Evolutionary conservation across 305 asterid species (phyloP).

Genomic region (Rubia tinctorum): DNA sequence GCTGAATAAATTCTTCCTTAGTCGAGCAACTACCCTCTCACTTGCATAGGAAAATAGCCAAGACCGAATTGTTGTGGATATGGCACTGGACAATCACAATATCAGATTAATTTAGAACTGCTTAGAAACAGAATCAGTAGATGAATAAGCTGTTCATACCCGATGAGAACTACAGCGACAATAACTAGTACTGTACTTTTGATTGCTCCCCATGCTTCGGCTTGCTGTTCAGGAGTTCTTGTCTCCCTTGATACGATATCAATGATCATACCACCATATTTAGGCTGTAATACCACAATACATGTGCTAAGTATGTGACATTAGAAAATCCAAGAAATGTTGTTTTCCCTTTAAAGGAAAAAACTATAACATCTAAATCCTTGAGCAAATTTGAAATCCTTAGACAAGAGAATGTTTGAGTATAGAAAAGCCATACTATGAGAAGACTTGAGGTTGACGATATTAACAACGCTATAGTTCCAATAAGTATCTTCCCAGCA

Average conservation of each 20-base stretch:
- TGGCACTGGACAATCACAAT: slow-evolving; percentile 46
- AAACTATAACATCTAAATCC: neutral
- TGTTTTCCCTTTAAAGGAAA: neutral
- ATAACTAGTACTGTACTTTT: slow-evolving; percentile 58
- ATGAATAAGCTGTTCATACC: slow-evolving; percentile 38
- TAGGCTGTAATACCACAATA: slow-evolving; percentile 52
- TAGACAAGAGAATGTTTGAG: neutral
- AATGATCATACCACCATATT: slow-evolving; percentile 74
- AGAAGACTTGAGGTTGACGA: slow-evolving; percentile 72
- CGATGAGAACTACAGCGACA: slow-evolving; percentile 52
- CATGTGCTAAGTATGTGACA: slow-evolving; percentile 5
- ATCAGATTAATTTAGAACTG: slow-evolving; percentile 3
- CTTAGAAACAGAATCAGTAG: neutral
- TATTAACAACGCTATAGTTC: slow-evolving; percentile 67
- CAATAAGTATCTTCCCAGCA: slow-evolving; percentile 59
- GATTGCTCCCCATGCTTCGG: slow-evolving; percentile 61
- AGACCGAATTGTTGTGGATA: slow-evolving; percentile 65
- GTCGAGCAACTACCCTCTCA: slow-evolving; percentile 83
- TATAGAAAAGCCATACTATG: slow-evolving; percentile 48
- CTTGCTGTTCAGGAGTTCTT: slow-evolving; percentile 56
- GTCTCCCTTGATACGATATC: slow-evolving; percentile 74
- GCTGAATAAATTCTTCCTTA: slow-evolving; percentile 67
- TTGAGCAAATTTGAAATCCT: neutral
- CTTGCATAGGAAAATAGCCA: slow-evolving; percentile 88
- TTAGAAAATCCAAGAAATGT: neutral